Evolutionary conservation across 1,284 basidiomycete species (phyloP).

Genomic region (Ustilago loliicola): DNA sequence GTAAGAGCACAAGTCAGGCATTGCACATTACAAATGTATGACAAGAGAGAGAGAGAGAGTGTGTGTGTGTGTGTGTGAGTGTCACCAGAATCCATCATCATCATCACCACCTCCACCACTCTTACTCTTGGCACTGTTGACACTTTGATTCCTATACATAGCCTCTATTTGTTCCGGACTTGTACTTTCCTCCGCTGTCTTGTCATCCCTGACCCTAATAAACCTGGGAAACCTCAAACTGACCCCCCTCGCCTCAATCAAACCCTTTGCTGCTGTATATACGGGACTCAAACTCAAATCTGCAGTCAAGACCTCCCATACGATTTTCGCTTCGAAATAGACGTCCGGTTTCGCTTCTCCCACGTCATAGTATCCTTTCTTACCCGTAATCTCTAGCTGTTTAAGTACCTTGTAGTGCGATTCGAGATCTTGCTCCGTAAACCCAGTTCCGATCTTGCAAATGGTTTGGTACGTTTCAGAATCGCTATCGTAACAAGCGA

Average conservation of each 20-base stretch:
- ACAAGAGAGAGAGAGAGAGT: too few relatives aligned
- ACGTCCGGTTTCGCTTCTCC: constrained; percentile 72
- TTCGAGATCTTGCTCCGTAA: constrained; percentile 86
- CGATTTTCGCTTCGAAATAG: constrained; percentile 73
- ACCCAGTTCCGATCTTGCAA: constrained; percentile 99
- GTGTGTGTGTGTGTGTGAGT: background rate
- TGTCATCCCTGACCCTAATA: constrained; percentile 91
- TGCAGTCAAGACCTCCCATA: constrained; percentile 98
- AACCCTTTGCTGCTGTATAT: constrained; percentile 94
- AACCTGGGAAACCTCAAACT: constrained; percentile 96
- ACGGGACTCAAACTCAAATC: constrained; percentile 96
- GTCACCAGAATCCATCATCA: constrained; percentile 90
- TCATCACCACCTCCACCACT: constrained; percentile 74
- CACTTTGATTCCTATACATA: constrained; percentile 90
- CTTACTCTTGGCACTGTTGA: constrained; percentile 76
- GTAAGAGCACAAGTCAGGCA: too few relatives aligned
- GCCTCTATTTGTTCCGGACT: constrained; percentile 93
- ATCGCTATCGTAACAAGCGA: constrained; percentile 68
- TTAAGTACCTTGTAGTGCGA: constrained; percentile 86
- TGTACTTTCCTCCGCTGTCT: constrained; percentile 89
- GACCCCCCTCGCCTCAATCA: constrained; percentile 75
- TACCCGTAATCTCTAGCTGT: constrained; percentile 79
- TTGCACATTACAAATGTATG: too few relatives aligned
- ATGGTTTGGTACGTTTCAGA: constrained; percentile 66
- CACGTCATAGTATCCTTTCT: constrained; percentile 75